These are phyloP conservation scores for Parietaria judaica DNA, from an alignment of 306 rosid species.

Conservation along the genomic window DNA sequence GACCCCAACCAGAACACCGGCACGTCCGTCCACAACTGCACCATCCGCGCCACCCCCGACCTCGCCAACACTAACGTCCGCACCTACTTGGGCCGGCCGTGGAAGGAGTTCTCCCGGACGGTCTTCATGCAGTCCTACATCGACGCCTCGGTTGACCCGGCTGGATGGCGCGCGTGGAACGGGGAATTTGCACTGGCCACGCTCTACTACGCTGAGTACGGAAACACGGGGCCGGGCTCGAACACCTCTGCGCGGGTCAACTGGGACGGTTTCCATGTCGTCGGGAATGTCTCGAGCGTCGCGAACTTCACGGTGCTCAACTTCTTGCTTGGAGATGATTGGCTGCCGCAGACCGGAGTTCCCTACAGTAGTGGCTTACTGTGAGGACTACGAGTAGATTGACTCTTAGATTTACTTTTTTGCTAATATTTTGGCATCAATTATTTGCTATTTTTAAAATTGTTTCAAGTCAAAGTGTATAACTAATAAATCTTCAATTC, in stretches of 20 bases:
- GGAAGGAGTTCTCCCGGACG: slow-evolving; percentile 82
- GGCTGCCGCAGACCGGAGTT: slow-evolving; percentile 75
- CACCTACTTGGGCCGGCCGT: slow-evolving; percentile 77
- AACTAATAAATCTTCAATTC: no score
- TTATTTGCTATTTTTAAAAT: background rate
- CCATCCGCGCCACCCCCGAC: slow-evolving; percentile 48
- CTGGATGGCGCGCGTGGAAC: slow-evolving; percentile 80
- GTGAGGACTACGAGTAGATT: background rate
- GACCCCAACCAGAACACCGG: slow-evolving; percentile 84
- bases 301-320: slow-evolving; percentile 48
- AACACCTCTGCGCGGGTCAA: slow-evolving; percentile 35
- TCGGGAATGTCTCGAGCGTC: slow-evolving; percentile 36
- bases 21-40: slow-evolving; percentile 62
- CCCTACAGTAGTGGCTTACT: slow-evolving; percentile 35
- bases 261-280: slow-evolving; percentile 57
- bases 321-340: slow-evolving; percentile 48
- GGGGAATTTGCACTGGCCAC: slow-evolving; percentile 68
- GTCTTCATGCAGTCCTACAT: slow-evolving; percentile 57
- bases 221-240: slow-evolving; percentile 60
- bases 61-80: slow-evolving; percentile 19
- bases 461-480: no score
- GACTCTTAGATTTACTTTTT: background rate
- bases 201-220: slow-evolving; percentile 66
- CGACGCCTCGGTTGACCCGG: slow-evolving; percentile 33
- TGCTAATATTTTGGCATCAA: background rate